phyloP scores from a whole-genome alignment of 2,329 filamentous ascomycete species.

The Arthrobotrys megalospora region DNA sequence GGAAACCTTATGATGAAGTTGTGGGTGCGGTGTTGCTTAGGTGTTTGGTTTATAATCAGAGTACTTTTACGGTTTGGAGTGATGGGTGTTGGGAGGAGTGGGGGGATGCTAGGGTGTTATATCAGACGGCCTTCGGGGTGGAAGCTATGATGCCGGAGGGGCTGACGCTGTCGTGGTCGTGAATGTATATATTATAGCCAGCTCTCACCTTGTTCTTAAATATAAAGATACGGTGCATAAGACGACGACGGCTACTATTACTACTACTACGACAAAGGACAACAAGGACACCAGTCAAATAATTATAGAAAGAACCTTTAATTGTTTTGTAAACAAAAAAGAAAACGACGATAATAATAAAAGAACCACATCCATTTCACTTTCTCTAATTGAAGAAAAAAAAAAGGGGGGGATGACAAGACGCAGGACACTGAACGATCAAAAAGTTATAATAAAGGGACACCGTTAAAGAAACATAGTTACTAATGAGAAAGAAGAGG shows the following conservation, averaged over 20 bases:
- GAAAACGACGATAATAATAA: neutral
- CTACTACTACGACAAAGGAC: too few relatives aligned
- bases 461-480: conserved; percentile 19
- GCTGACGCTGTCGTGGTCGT: conserved; percentile 1
- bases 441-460: neutral
- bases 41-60: conserved; percentile 23
- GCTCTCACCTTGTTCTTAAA: too few relatives aligned
- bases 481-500: neutral
- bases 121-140: conserved; percentile 14
- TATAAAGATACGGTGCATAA: too few relatives aligned
- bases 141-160: conserved; percentile 32
- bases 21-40: conserved; percentile 28
- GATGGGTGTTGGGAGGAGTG: conserved; percentile 44
- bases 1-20: conserved; percentile 44
- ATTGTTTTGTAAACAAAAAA: neutral
- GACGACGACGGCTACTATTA: too few relatives aligned
- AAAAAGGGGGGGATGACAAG: neutral
- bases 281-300: too few relatives aligned
- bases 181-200: neutral
- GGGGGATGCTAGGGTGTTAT: conserved; percentile 22
- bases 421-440: neutral
- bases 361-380: conserved; percentile 20
- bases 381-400: neutral
- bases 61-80: conserved; percentile 20
- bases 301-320: too few relatives aligned